Percentiles rank a stretch among this genome's conserved stretches.
Conservation (phyloP, 169 alveolate species). For the Toxoplasma gondii region DNA sequence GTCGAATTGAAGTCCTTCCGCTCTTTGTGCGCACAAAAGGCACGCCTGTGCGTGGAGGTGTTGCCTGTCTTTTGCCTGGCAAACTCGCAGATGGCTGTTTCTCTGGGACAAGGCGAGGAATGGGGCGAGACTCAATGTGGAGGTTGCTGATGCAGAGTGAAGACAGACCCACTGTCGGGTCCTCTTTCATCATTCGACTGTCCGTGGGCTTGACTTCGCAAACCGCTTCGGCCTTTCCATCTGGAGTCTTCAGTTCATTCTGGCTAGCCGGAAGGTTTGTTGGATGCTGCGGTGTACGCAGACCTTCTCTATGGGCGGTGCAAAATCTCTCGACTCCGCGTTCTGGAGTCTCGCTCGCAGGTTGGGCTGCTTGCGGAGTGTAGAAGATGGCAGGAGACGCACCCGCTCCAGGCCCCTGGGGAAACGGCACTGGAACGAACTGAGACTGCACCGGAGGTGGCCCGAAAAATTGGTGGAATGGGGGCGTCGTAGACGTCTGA, state of each 20-base stretch:
- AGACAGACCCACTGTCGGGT: neutral
- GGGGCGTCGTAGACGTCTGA: too few species aligned
- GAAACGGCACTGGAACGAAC: too few species aligned
- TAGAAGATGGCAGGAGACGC: neutral
- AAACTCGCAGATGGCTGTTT: neutral
- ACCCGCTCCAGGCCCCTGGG: too few species aligned
- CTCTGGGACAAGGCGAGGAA: neutral
- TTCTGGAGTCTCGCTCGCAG: neutral
- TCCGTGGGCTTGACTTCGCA: neutral
- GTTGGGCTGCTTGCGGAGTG: neutral
- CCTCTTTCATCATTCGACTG: neutral
- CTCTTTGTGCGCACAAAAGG: neutral
- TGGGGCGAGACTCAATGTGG: neutral
- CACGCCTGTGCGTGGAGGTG: neutral
- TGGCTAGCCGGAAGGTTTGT: too few species aligned
- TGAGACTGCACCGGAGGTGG: too few species aligned
- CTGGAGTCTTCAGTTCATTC: too few species aligned
- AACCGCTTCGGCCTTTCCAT: neutral
- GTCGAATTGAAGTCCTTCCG: neutral
- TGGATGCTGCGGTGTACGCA: too few species aligned
- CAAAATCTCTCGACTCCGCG: neutral
- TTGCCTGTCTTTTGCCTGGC: neutral
- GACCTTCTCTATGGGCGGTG: neutral
- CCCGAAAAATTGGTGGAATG: too few species aligned
- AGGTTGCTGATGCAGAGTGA: neutral